Conservation (phyloP, 2,329 filamentous ascomycete genomes). For the Hortaea werneckii region DNA sequence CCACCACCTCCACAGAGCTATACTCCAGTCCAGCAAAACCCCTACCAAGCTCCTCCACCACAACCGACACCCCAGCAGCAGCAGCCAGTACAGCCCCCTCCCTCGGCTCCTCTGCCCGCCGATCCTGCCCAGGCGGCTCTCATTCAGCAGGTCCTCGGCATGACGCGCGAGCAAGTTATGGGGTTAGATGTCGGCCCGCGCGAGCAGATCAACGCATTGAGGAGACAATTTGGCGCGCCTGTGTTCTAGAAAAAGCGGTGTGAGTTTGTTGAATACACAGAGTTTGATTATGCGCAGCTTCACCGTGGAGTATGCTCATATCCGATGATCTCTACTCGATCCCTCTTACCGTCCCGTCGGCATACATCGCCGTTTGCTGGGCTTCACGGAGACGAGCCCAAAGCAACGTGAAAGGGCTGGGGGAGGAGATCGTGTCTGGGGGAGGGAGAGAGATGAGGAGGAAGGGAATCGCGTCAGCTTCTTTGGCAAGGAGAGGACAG, state of each 20-base stretch:
- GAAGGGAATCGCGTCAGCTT: too few species aligned
- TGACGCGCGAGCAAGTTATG: conserved; percentile 73
- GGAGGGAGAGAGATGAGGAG: too few species aligned
- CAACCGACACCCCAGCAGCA: conserved; percentile 27
- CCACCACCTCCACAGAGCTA: conserved; percentile 27
- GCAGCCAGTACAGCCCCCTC: conserved; percentile 32
- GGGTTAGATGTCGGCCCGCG: conserved; percentile 54
- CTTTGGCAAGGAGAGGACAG: too few species aligned
- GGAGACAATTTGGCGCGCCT: conserved; percentile 46
- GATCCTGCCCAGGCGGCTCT: conserved; percentile 58
- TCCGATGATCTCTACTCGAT: too few species aligned
- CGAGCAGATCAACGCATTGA: conserved; percentile 67
- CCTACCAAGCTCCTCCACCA: conserved; percentile 32
- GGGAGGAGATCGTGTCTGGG: too few species aligned
- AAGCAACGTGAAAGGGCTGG: too few species aligned
- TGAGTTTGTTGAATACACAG: too few species aligned
- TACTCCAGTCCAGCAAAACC: conserved; percentile 32
- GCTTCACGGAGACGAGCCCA: too few species aligned
- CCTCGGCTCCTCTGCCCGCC: conserved; percentile 27
- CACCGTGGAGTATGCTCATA: too few species aligned
- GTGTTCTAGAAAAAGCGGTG: not conserved
- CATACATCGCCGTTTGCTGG: too few species aligned
- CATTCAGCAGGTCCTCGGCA: conserved; percentile 68
- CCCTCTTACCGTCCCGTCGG: too few species aligned
- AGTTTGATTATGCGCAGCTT: too few species aligned